These are phyloP conservation scores for Didymellaceae sp. DNA, from an alignment of 2,329 filamentous ascomycete species.

Conservation along the genomic window DNA sequence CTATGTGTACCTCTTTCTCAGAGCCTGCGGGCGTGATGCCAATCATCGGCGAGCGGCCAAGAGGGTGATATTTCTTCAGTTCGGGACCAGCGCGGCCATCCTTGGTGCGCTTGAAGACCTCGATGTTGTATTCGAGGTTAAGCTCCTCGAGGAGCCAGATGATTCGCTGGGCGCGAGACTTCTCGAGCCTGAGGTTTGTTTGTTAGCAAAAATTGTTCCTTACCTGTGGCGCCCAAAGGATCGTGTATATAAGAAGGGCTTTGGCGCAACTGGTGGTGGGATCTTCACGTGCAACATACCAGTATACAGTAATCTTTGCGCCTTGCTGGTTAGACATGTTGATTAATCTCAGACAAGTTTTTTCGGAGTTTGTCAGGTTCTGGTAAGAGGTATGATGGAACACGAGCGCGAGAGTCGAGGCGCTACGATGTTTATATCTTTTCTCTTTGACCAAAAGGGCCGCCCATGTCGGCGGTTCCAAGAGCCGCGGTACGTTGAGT, in stretches of 20 bases:
- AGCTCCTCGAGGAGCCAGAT: constrained; percentile 88
- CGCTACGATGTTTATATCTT: constrained; percentile 6
- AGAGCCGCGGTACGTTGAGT: constrained; percentile 2
- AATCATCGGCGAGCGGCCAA: constrained; percentile 87
- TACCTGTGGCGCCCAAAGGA: not conserved
- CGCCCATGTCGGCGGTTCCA: constrained; percentile 2
- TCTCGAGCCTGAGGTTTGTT: constrained; percentile 69
- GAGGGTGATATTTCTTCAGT: constrained; percentile 77
- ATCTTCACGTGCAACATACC: constrained; percentile 32
- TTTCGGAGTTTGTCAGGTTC: not conserved
- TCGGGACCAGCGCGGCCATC: constrained; percentile 75
- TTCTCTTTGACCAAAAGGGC: constrained; percentile 9
- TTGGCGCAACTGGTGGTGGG: not conserved
- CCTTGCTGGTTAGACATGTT: constrained; percentile 36
- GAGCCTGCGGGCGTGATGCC: constrained; percentile 62
- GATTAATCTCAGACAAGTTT: no score
- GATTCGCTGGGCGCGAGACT: constrained; percentile 82
- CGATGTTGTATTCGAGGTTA: constrained; percentile 77
- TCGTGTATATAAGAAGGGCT: not conserved
- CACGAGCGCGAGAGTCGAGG: not conserved
- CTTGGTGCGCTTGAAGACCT: constrained; percentile 73
- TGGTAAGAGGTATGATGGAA: not conserved
- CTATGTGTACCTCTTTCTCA: constrained; percentile 49
- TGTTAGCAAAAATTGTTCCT: not conserved
- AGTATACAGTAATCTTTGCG: constrained; percentile 46